phyloP scores from a whole-genome alignment of 2,329 filamentous ascomycete genomes.

The Bertia moriformis region DNA sequence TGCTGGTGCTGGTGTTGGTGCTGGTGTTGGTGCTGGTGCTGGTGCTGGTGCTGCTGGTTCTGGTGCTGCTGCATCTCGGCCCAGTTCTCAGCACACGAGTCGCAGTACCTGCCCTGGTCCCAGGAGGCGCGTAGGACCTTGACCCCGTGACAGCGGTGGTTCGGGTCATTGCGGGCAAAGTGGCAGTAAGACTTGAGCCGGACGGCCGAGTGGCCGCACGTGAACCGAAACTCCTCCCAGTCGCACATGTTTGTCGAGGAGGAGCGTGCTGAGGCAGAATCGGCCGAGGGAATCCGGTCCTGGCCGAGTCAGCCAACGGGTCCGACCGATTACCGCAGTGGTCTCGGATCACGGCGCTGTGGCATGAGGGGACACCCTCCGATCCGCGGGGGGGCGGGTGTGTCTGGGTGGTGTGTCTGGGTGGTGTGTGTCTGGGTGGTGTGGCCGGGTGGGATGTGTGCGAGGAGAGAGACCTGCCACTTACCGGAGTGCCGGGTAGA shows the following conservation, averaged over 20 bases:
- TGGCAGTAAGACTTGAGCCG: slow-evolving; percentile 60
- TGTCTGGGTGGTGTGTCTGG: background rate
- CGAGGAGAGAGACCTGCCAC: background rate
- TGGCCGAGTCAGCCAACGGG: too few species aligned
- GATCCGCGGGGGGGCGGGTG: background rate
- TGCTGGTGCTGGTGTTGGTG: too few species aligned
- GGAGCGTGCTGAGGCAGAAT: too few species aligned
- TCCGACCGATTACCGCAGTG: too few species aligned
- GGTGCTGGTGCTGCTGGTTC: too few species aligned
- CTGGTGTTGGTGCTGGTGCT: too few species aligned
- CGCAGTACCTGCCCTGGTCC: slow-evolving; percentile 25
- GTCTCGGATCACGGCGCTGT: too few species aligned
- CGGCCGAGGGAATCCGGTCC: too few species aligned
- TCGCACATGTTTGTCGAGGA: slow-evolving; percentile 55
- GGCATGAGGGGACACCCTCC: background rate
- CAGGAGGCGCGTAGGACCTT: slow-evolving; percentile 49
- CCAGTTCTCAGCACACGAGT: too few species aligned
- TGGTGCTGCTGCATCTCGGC: too few species aligned
- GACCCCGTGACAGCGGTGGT: slow-evolving; percentile 54
- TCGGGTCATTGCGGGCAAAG: slow-evolving; percentile 57
- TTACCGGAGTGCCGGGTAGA: background rate
- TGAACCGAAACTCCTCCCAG: slow-evolving; percentile 55
- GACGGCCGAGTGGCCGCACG: slow-evolving; percentile 43
- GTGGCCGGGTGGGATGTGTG: background rate
- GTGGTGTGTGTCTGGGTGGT: background rate